phyloP scores from a whole-genome alignment of 345 rosid species.

The Populus nigra region DNA sequence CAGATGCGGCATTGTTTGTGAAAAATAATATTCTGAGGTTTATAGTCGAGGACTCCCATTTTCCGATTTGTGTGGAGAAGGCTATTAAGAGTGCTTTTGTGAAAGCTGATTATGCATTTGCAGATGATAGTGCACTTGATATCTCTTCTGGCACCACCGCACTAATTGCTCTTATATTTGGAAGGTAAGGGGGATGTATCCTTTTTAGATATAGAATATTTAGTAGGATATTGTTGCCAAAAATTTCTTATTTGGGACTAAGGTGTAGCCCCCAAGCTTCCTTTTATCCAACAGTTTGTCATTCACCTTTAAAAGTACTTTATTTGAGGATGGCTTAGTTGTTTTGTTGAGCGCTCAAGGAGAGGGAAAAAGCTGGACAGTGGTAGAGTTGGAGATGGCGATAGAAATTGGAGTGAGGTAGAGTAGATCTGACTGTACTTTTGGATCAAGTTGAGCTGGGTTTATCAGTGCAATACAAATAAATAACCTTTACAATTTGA shows the following conservation, averaged over 20 bases:
- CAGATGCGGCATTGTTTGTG: constrained; percentile 83
- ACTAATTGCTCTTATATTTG: constrained; percentile 67
- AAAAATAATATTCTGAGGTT: constrained; percentile 65
- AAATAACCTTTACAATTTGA: not conserved
- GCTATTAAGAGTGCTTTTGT: constrained; percentile 77
- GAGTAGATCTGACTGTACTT: not conserved
- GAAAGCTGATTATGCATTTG: constrained; percentile 89
- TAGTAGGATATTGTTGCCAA: not conserved
- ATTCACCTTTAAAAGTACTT: not conserved
- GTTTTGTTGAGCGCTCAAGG: not conserved
- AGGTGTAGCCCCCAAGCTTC: not conserved
- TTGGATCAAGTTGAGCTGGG: not conserved
- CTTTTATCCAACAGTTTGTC: not conserved
- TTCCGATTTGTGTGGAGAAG: constrained; percentile 69
- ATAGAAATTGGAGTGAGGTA: not conserved
- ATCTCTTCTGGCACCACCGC: constrained; percentile 97
- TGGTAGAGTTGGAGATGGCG: not conserved
- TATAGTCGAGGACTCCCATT: constrained; percentile 77
- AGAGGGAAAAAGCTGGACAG: not conserved
- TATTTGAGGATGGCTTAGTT: not conserved
- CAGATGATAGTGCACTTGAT: constrained; percentile 77
- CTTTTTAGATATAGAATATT: not conserved
- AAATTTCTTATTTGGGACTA: not conserved
- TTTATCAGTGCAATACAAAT: not conserved
- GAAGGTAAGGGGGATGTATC: constrained; percentile 53